These are phyloP conservation scores for Brasilioporus rufonigricans DNA, from an alignment of 768 basidiomycete species.

Conservation along the genomic window DNA sequence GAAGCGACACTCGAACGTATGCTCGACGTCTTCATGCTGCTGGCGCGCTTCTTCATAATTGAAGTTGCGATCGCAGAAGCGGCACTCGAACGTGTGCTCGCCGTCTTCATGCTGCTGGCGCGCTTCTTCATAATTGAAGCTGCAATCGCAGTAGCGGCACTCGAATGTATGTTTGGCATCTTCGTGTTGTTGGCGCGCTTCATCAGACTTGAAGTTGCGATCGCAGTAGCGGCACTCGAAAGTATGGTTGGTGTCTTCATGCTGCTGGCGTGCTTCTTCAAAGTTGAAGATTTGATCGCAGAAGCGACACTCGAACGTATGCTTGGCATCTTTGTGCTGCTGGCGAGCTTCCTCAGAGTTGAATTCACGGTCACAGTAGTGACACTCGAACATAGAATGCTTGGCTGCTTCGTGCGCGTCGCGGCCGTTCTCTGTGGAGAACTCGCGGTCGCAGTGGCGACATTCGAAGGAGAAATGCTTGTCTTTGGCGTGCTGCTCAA, in stretches of 20 bases:
- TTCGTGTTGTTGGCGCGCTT: no score
- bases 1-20: no score
- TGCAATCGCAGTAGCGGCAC: no score
- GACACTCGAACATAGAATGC: conserved; percentile 10
- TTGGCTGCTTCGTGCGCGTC: conserved; percentile 7
- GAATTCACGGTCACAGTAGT: conserved; percentile 3
- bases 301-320: no score
- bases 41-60: background rate
- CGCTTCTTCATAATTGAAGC: conserved; percentile 1
- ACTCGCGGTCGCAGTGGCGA: conserved; percentile 11
- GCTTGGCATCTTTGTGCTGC: conserved; percentile 11
- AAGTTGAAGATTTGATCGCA: background rate
- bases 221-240: no score
- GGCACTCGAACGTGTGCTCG: no score
- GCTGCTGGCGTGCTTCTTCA: background rate
- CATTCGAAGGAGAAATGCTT: conserved; percentile 18
- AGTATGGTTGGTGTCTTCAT: no score
- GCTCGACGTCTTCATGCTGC: no score
- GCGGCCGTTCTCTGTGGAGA: conserved; percentile 3
- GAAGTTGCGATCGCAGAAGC: background rate
- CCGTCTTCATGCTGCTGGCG: no score
- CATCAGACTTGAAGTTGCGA: no score
- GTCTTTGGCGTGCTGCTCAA: conserved; percentile 14
- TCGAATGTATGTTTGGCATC: no score
- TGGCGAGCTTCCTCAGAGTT: no score